phyloP scores from a whole-genome alignment of 2,329 filamentous ascomycete species.

The Aspergillus brasiliensis region DNA sequence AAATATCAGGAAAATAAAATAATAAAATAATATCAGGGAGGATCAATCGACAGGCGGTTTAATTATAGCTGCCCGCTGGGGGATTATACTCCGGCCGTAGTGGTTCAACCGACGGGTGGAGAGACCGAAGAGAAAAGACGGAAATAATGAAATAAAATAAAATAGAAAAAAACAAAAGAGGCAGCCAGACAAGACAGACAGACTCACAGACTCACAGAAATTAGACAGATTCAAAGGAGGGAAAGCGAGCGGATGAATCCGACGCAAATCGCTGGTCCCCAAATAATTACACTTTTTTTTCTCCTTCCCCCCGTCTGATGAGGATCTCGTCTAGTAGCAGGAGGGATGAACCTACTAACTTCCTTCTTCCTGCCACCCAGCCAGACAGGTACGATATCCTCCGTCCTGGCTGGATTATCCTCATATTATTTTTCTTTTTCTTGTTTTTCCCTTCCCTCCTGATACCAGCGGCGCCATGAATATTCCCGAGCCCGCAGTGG shows the following conservation, averaged over 20 bases:
- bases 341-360: background rate
- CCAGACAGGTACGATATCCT: conserved; percentile 4
- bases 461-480: conserved; percentile 1
- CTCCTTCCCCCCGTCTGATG: background rate
- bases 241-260: background rate
- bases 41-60: conserved; percentile 18
- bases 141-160: no score
- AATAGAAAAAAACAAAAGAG: background rate
- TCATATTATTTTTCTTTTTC: background rate
- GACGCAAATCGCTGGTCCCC: background rate
- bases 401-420: background rate
- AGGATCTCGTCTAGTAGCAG: background rate
- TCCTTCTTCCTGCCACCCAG: background rate
- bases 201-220: background rate
- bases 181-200: background rate
- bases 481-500: conserved; percentile 20
- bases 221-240: background rate
- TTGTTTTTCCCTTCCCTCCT: background rate
- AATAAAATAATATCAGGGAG: conserved; percentile 1
- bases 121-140: background rate
- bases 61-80: conserved; percentile 18
- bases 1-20: background rate
- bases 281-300: no score
- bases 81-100: background rate
- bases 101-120: background rate